These are phyloP conservation scores for Mucor irregularis DNA, from an alignment of 371 early-diverging fungal species.

Conservation along the genomic window DNA sequence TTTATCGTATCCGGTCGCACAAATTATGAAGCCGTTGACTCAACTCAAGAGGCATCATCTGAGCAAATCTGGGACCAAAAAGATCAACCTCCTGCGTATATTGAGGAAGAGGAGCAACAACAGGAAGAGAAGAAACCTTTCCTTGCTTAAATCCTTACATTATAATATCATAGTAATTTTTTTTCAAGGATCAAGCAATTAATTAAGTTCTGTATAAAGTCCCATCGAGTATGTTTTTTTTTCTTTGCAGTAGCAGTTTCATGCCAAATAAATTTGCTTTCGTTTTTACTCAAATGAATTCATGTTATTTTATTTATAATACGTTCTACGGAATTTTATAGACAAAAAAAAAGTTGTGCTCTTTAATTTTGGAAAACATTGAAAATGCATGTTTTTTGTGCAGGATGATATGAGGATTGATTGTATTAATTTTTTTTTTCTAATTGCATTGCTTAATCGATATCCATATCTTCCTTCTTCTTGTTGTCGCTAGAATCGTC, in stretches of 20 bases:
- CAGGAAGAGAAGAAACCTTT: constrained; percentile 38
- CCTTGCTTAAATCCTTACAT: constrained; percentile 8
- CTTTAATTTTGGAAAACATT: neutral
- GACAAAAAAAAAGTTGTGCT: neutral
- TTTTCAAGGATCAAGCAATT: no score
- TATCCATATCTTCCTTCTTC: constrained; percentile 69
- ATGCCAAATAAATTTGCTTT: no score
- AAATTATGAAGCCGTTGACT: constrained; percentile 18
- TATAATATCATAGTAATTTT: neutral
- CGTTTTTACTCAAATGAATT: neutral
- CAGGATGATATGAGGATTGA: neutral
- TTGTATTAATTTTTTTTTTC: constrained; percentile 4
- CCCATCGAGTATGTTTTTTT: neutral
- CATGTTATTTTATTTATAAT: neutral
- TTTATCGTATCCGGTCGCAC: constrained; percentile 19
- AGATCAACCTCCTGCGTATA: constrained; percentile 33
- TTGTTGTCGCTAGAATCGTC: constrained; percentile 40
- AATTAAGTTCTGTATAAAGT: no score
- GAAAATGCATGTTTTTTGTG: neutral
- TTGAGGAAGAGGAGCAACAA: constrained; percentile 22
- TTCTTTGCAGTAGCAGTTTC: no score
- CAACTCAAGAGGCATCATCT: constrained; percentile 18
- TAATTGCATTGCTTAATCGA: constrained; percentile 53
- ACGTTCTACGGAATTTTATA: neutral
- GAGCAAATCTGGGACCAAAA: constrained; percentile 19